These are phyloP conservation scores for Globisporangium camurandrum DNA, from an alignment of 352 stramenopile species.

Conservation along the genomic window DNA sequence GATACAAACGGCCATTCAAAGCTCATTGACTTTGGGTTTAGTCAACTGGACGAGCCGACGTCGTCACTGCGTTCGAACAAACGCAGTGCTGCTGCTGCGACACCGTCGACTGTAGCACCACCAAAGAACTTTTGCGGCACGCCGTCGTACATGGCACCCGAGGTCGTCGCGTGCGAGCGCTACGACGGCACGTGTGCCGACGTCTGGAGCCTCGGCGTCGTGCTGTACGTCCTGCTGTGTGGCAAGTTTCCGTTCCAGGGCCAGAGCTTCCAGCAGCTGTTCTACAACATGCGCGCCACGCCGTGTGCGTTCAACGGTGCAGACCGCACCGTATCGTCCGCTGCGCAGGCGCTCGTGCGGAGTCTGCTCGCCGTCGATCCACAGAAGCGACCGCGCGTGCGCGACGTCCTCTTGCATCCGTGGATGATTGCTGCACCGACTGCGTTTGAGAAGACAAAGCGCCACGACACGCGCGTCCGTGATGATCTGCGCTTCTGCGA, in stretches of 20 bases:
- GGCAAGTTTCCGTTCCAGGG: constrained; percentile 81
- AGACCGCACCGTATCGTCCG: constrained; percentile 17
- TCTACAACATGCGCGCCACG: constrained; percentile 23
- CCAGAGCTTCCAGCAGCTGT: constrained; percentile 36
- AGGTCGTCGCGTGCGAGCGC: constrained; percentile 41
- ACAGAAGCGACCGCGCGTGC: constrained; percentile 24
- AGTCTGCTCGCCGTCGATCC: constrained; percentile 38
- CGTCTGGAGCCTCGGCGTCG: constrained; percentile 51
- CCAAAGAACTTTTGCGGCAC: constrained; percentile 76
- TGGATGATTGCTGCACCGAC: constrained; percentile 18
- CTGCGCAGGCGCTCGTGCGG: constrained; percentile 36
- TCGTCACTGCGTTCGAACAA: constrained; percentile 3
- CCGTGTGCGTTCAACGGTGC: constrained; percentile 10
- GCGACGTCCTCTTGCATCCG: constrained; percentile 22
- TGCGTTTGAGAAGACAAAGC: neutral
- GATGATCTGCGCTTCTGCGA: constrained; percentile 1
- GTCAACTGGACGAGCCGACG: constrained; percentile 41
- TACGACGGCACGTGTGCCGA: constrained; percentile 52
- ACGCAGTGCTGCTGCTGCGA: neutral
- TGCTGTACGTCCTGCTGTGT: constrained; percentile 41
- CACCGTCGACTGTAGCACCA: constrained; percentile 18
- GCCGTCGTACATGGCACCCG: constrained; percentile 73
- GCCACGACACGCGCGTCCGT: neutral
- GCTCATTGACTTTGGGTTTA: constrained; percentile 71
- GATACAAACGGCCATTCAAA: constrained; percentile 24